phyloP scores from a whole-genome alignment of 176 grass and related monocot species.

The Aegilops longissima region DNA sequence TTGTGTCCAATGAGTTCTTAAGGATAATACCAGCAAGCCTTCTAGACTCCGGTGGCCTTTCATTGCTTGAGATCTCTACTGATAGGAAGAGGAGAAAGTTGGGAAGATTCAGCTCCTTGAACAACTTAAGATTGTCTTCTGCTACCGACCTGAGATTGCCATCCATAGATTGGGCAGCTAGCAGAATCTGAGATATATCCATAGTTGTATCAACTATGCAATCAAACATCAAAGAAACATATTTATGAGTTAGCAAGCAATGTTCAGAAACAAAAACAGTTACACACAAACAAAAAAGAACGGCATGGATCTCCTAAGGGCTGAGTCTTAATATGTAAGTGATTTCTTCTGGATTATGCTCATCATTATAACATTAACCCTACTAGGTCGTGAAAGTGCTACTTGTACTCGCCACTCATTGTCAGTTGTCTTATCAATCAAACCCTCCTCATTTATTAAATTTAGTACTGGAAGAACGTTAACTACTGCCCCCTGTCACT shows the following conservation, averaged over 20 bases:
- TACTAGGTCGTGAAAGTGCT: too few relatives aligned
- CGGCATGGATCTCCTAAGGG: too few relatives aligned
- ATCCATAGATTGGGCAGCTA: constrained; percentile 77
- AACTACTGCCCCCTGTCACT: too few relatives aligned
- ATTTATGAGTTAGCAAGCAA: neutral
- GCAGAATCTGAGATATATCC: constrained; percentile 62
- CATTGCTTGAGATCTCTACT: constrained; percentile 59
- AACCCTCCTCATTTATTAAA: too few relatives aligned
- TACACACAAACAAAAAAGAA: too few relatives aligned
- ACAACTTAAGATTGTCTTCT: constrained; percentile 68
- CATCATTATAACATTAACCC: too few relatives aligned
- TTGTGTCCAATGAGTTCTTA: constrained; percentile 72
- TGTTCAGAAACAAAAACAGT: too few relatives aligned
- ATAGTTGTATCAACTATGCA: constrained; percentile 38
- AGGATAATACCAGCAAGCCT: constrained; percentile 80
- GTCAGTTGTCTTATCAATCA: too few relatives aligned
- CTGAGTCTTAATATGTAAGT: too few relatives aligned
- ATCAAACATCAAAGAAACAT: neutral
- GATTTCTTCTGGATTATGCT: too few relatives aligned
- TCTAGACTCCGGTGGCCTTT: constrained; percentile 65
- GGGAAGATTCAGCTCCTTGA: constrained; percentile 80
- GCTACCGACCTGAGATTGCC: constrained; percentile 54
- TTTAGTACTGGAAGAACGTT: too few relatives aligned
- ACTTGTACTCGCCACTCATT: too few relatives aligned
- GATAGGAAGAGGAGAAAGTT: constrained; percentile 77